Evolutionary conservation across 164 flowering plant species (phyloP).

Genomic region (Houttuynia cordata): DNA sequence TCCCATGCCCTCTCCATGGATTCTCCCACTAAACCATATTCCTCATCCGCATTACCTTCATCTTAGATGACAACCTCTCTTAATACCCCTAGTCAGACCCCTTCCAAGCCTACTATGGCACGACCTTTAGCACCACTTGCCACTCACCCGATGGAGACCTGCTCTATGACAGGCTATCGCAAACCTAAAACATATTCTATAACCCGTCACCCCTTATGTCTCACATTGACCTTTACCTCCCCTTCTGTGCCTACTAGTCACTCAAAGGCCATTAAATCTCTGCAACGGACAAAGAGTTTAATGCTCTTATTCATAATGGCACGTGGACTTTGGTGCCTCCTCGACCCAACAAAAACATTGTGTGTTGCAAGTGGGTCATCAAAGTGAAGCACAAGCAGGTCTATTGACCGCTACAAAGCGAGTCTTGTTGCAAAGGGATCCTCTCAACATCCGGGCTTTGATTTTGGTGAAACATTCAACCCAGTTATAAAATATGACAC

Average conservation of each 20-base stretch:
- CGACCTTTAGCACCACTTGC: background rate
- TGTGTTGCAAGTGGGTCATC: background rate
- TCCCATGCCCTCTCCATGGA: too few species aligned
- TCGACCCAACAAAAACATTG: background rate
- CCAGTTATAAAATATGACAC: background rate
- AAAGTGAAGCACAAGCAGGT: background rate
- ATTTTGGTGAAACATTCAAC: background rate
- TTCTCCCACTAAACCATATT: too few species aligned
- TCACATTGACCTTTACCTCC: background rate
- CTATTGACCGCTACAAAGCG: background rate
- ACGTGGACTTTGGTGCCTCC: background rate
- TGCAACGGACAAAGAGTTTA: background rate
- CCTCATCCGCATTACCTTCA: too few species aligned
- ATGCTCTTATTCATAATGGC: background rate
- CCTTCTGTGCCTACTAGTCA: background rate
- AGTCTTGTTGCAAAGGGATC: background rate
- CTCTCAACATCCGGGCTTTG: background rate
- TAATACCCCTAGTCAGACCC: background rate
- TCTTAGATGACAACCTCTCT: too few species aligned
- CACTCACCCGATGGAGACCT: background rate
- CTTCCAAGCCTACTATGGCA: background rate
- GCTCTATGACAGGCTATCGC: constrained; percentile 7
- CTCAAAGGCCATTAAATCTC: background rate
- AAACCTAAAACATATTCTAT: too few species aligned
- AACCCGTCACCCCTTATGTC: too few species aligned